Evolutionary conservation across 176 grass and related monocot genomes (phyloP).

Genomic region (Zoysia japonica): DNA sequence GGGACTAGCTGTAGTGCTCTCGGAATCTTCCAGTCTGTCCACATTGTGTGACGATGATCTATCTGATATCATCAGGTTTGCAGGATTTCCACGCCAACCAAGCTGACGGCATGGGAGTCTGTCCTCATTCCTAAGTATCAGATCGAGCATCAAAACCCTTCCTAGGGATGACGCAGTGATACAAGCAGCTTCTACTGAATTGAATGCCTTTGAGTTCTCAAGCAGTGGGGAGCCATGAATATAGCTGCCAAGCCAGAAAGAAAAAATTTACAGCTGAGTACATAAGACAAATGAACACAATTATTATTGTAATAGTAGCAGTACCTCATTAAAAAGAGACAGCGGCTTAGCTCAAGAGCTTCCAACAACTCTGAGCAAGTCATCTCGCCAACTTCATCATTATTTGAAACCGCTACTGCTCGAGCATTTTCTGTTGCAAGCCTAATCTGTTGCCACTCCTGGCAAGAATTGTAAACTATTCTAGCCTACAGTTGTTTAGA

Average conservation of each 20-base stretch:
- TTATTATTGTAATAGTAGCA: slow-evolving; percentile 18
- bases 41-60: slow-evolving; percentile 31
- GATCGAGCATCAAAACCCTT: slow-evolving; percentile 84
- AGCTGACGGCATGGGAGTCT: slow-evolving; percentile 88
- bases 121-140: slow-evolving; percentile 93
- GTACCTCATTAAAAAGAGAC: slow-evolving; percentile 98
- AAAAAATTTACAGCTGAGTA: slow-evolving; percentile 28
- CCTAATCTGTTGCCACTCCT: slow-evolving; percentile 79
- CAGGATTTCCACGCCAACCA: slow-evolving; percentile 91
- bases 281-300: slow-evolving; percentile 19
- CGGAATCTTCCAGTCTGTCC: slow-evolving; percentile 41
- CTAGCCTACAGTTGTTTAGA: slow-evolving; percentile 62
- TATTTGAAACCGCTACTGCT: slow-evolving; percentile 50
- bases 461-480: slow-evolving; percentile 78
- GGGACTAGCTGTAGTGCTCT: slow-evolving; percentile 18
- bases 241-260: slow-evolving; percentile 61
- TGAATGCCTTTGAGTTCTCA: slow-evolving; percentile 84
- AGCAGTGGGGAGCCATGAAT: slow-evolving; percentile 90
- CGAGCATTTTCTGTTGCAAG: slow-evolving; percentile 80
- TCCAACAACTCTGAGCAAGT: slow-evolving; percentile 90
- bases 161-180: slow-evolving; percentile 69
- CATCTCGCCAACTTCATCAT: slow-evolving; percentile 79
- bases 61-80: slow-evolving; percentile 83
- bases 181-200: slow-evolving; percentile 54
- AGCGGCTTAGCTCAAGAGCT: slow-evolving; percentile 95